phyloP scores from a whole-genome alignment of 352 stramenopile species.

The Globisporangium spinosum region DNA sequence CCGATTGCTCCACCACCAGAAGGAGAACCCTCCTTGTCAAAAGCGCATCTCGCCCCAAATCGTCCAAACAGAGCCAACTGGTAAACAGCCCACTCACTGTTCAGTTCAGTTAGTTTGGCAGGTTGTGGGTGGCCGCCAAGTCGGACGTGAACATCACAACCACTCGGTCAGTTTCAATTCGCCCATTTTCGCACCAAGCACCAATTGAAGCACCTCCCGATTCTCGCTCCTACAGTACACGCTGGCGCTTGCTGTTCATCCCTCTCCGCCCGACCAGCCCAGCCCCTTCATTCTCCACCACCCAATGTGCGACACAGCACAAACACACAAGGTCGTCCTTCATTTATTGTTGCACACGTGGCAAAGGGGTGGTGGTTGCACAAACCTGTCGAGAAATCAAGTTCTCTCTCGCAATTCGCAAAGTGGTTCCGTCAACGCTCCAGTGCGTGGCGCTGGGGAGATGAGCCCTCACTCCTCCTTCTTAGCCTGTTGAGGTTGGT shows the following conservation, averaged over 20 bases:
- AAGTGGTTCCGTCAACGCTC: constrained; percentile 5
- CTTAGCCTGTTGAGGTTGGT: not conserved
- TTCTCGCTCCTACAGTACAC: not conserved
- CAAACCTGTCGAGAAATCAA: constrained; percentile 11
- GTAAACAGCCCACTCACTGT: not conserved
- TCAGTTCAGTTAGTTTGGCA: not conserved
- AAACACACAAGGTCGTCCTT: not conserved
- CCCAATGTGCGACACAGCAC: not conserved
- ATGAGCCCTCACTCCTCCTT: not conserved
- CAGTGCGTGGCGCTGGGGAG: not conserved
- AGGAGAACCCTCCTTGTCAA: not conserved
- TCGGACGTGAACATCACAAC: not conserved
- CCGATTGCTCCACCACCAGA: constrained; percentile 3
- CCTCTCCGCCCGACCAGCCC: not conserved
- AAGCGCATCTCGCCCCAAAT: not conserved
- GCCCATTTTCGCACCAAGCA: not conserved
- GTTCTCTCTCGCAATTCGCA: not conserved
- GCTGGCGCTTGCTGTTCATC: not conserved
- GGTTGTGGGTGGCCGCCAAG: not conserved
- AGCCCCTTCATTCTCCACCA: constrained; percentile 3
- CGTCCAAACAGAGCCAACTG: not conserved
- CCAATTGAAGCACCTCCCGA: not conserved
- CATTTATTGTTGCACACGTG: not conserved
- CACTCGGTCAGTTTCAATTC: not conserved
- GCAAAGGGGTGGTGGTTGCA: not conserved